Evolutionary conservation across 2,329 filamentous ascomycete species (phyloP), one percentile per base, ranked within the genome.

Genomic region (Aphanoascus verrucosus): DNA sequence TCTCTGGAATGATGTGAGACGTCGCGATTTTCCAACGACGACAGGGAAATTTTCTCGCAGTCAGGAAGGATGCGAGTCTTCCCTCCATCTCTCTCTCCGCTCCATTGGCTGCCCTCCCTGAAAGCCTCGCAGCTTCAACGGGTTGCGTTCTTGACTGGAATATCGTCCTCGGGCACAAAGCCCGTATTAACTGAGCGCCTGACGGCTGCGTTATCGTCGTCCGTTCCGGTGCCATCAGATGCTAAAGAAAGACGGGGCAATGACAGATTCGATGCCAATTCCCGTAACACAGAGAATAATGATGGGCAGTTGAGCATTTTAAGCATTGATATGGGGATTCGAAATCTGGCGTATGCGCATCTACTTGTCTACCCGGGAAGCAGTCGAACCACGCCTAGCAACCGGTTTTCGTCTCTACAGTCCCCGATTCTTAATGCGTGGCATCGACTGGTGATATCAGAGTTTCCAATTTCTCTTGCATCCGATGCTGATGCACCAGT

Each of bases 241-340:
- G 14, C 15, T 14, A 19, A 7, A 12, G 35, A 9, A 31, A 62
- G 69, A 51, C 69, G 49, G 61, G 11, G 34, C 34, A 12, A 15
- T 34, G 7, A 40, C n/a, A n/a, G n/a, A n/a, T n/a, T n/a, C n/a
- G n/a, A 40, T 31, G 35, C 11, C n/a, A 11, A 3, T n/a, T 12
- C n/a, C 28, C 34, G 15, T 31, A 28, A 19, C 28, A 14, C 42
- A 8, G 40, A 23, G 4, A 38, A 52, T 46, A 19, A 31, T 3
- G 41, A 35, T 20, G 41, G 42, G 12, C 54, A 60, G 43, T 55
- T 72, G 60, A 75, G 82, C 42, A 75, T 93, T 20, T 67, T 93
- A 34, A 90, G 86, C 64, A 84, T 94, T 57, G 88, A 94, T 66
- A 85, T 93, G 80, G 88, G 88, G 3, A 85, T 94, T 59, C 81